Conservation (phyloP, 257 asterid species). For the Solanum clarkiae region DNA sequence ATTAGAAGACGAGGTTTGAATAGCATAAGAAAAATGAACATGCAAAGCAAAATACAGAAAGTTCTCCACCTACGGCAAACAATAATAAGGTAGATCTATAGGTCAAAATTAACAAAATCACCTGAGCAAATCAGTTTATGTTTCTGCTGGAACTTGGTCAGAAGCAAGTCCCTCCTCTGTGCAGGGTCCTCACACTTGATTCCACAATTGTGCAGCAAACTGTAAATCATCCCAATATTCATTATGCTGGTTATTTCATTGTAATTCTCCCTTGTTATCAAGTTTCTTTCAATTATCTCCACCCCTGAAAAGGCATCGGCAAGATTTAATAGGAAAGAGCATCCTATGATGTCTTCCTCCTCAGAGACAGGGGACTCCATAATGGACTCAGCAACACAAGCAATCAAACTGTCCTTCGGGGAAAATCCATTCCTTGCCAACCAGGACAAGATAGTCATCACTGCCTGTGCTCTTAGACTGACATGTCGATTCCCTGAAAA, state of each 20-base stretch:
- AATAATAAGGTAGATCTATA: neutral
- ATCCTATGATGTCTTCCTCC: conserved; percentile 73
- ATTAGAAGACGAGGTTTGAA: neutral
- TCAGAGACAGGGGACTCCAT: conserved; percentile 84
- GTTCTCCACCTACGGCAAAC: neutral
- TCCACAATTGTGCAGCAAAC: conserved; percentile 73
- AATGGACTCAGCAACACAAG: conserved; percentile 68
- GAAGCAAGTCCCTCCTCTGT: conserved; percentile 72
- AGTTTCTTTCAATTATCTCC: conserved; percentile 74
- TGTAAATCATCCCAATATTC: conserved; percentile 85
- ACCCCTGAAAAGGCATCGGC: conserved; percentile 51
- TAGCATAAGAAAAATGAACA: neutral
- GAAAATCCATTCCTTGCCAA: conserved; percentile 61
- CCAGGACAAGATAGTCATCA: conserved; percentile 70
- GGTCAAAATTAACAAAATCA: conserved; percentile 14
- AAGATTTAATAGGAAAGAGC: conserved; percentile 78
- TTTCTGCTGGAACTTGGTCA: conserved; percentile 52
- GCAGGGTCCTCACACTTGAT: conserved; percentile 59
- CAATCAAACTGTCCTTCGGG: conserved; percentile 70
- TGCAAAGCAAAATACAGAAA: neutral
- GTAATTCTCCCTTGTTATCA: conserved; percentile 52
- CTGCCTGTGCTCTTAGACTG: conserved; percentile 54
- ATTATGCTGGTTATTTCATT: conserved; percentile 70
- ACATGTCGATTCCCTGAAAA: conserved; percentile 31
- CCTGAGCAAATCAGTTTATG: conserved; percentile 62